Evolutionary conservation across 257 asterid species (phyloP).

Genomic region (Ilex asprella): DNA sequence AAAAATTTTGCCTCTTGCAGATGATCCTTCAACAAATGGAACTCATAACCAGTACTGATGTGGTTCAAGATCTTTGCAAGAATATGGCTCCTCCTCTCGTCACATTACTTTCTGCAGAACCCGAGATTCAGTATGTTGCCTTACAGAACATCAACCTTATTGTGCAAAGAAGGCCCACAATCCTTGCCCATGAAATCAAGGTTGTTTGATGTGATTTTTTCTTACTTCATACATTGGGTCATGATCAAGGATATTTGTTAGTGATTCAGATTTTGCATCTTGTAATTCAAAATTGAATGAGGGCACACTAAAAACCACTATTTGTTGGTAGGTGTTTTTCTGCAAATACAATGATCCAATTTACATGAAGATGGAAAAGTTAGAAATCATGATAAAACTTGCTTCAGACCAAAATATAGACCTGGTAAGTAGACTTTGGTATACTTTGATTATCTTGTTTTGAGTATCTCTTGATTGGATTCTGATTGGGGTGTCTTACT

Average conservation of each 20-base stretch:
- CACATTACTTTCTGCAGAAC: slow-evolving; percentile 94
- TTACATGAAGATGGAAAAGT: slow-evolving; percentile 97
- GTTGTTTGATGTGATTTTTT: slow-evolving; percentile 24
- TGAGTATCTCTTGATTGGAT: slow-evolving; percentile 7
- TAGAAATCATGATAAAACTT: slow-evolving; percentile 99
- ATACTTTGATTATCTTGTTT: slow-evolving; percentile 3
- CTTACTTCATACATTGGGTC: background rate
- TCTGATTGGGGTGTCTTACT: slow-evolving; percentile 9
- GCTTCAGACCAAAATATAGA: slow-evolving; percentile 97
- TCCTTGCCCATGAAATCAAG: slow-evolving; percentile 98
- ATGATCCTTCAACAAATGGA: slow-evolving; percentile 99
- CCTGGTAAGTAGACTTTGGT: slow-evolving; percentile 51
- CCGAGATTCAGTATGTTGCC: slow-evolving; percentile 94
- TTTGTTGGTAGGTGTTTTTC: slow-evolving; percentile 67
- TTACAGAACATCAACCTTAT: slow-evolving; percentile 91
- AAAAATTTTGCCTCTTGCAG: slow-evolving; percentile 29
- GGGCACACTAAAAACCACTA: slow-evolving; percentile 13
- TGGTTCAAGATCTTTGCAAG: slow-evolving; percentile 95
- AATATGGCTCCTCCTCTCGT: slow-evolving; percentile 99
- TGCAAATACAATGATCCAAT: slow-evolving; percentile 99
- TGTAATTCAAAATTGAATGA: slow-evolving; percentile 7
- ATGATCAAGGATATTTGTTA: slow-evolving; percentile 4
- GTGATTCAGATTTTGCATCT: slow-evolving; percentile 5
- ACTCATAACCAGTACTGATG: slow-evolving; percentile 94
- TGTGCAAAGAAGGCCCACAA: slow-evolving; percentile 93